Base-by-base conservation (phyloP, 495 filamentous ascomycete genomes). In the Aspergillus bridgeri region DNA sequence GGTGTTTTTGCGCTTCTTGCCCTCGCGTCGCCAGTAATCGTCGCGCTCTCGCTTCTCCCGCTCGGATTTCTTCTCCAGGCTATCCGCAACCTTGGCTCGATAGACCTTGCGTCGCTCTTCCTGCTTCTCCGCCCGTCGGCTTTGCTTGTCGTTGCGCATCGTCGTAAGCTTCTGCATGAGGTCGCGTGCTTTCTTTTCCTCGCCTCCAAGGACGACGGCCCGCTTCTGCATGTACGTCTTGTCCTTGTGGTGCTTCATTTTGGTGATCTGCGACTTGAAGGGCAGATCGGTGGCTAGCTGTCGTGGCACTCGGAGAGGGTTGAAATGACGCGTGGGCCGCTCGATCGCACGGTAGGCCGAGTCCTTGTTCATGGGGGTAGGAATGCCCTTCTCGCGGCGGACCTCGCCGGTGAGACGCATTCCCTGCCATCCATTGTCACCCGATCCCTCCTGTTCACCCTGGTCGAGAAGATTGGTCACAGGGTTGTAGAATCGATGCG, bases 341-440 rank as follows among this genome's bases (percentile, higher is more conserved):
- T 92, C 91, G 56, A 98, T 83, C 53, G 86, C 82, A 59, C 83
- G 83, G 80, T 98, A 98, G 46, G 84, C 76, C 51, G 88, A 91
- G 74, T 98, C 89, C 60, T 86, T 86, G 52, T 87, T 78, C 62
- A 83, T 72, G 2, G 94, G 94, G 6, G 90, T 93, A 21, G 87
- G 75, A 49, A 98, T 80, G 51, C 81, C 79, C 72, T 91, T 70
- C 27, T 86, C 89, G 20, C 83, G 84, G 15, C 94, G 89, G 57
- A 98, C 88, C 78, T 97, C 85, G 51, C 94, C 95, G n/a, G 95
- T 98, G 52, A 95, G 76, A 18, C 93, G 86, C 94, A 98, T 98
- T 42, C 84, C 82, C 62, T 87, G 81, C 93, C 92, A 96, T 33
- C 79, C 78, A 43, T 60, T 69, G 47, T 75, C 75, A 8, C 65